These are phyloP conservation scores for Blastocystis sp. DNA, from an alignment of 352 stramenopile genomes.

Conservation along the genomic window DNA sequence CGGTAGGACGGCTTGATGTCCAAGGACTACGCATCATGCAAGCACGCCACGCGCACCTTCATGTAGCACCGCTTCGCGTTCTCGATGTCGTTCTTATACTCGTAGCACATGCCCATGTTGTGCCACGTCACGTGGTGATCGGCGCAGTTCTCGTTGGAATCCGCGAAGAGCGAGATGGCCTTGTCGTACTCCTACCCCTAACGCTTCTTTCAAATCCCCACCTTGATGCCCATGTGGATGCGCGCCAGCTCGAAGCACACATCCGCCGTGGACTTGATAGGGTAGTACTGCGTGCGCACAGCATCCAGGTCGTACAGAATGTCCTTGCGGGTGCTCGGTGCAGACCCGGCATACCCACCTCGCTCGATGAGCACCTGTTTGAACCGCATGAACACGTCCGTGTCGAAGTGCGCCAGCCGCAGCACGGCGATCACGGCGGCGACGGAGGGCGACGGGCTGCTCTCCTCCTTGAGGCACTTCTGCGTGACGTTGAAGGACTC, in stretches of 20 bases:
- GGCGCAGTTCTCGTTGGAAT: conserved; percentile 67
- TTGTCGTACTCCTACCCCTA: conserved; percentile 64
- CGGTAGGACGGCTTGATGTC: conserved; percentile 66
- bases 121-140: conserved; percentile 69
- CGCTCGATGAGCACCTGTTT: conserved; percentile 71
- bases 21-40: neutral
- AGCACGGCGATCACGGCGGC: conserved; percentile 48
- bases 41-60: conserved; percentile 3
- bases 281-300: conserved; percentile 70
- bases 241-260: conserved; percentile 70
- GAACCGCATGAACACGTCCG: conserved; percentile 70
- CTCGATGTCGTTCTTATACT: conserved; percentile 67
- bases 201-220: neutral
- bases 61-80: conserved; percentile 66
- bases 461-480: conserved; percentile 69
- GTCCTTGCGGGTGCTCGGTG: conserved; percentile 54
- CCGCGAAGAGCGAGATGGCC: conserved; percentile 50
- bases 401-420: conserved; percentile 69
- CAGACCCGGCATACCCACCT: conserved; percentile 65
- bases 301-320: conserved; percentile 67
- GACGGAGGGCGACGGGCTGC: conserved; percentile 58
- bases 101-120: conserved; percentile 70
- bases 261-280: conserved; percentile 66
- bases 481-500: conserved; percentile 69
- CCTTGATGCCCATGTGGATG: conserved; percentile 71